Percentiles rank a stretch among this genome's conserved stretches.
These are phyloP conservation scores for Olyra latifolia DNA, from an alignment of 176 grass and related monocot species.

Conservation along the genomic window DNA sequence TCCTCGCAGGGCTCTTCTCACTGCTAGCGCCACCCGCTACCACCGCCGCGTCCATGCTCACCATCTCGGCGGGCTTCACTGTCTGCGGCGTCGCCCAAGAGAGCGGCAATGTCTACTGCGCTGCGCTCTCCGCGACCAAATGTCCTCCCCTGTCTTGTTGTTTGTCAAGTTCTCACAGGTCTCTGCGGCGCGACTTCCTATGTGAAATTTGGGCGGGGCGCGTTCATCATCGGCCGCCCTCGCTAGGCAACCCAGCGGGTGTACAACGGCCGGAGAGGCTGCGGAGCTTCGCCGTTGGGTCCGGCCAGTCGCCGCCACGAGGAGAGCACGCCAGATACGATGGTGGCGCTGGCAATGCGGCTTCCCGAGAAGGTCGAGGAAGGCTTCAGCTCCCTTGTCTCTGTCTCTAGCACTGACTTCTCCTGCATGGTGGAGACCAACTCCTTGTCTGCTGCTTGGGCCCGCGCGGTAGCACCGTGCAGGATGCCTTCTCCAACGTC, in stretches of 20 bases:
- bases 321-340: not conserved
- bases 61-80: constrained; percentile 43
- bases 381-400: constrained; percentile 53
- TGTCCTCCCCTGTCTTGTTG: not conserved
- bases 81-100: constrained; percentile 53
- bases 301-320: constrained; percentile 64
- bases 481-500: constrained; percentile 33
- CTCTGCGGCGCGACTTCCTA: constrained; percentile 54
- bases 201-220: not conserved
- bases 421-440: constrained; percentile 53
- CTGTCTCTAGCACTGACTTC: constrained; percentile 66
- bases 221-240: constrained; percentile 70
- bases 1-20: constrained; percentile 1
- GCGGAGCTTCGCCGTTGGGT: constrained; percentile 55
- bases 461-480: constrained; percentile 8
- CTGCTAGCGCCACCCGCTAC: constrained; percentile 8
- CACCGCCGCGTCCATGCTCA: constrained; percentile 54
- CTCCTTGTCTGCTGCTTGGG: constrained; percentile 68
- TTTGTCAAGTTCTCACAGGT: constrained; percentile 49
- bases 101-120: constrained; percentile 32
- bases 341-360: constrained; percentile 65
- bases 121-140: not conserved
- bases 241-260: constrained; percentile 11
- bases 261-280: constrained; percentile 29
- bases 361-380: not conserved